These are phyloP conservation scores for Epichloe festucae DNA, from an alignment of 2,329 filamentous ascomycete genomes.

Conservation along the genomic window DNA sequence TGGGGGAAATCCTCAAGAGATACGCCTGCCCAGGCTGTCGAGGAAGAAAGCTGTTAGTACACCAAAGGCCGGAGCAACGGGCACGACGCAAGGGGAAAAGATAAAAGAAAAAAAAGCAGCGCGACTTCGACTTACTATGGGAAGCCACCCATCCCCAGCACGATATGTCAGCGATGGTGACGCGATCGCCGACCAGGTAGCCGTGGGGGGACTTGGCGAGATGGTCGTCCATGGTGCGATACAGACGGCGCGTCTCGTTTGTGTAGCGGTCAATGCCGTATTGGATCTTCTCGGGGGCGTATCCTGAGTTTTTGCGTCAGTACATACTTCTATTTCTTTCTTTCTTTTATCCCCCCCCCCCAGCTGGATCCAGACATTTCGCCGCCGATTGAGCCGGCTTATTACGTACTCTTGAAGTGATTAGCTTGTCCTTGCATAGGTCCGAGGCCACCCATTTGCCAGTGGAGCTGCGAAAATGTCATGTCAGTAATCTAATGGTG, in stretches of 20 bases:
- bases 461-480: constrained; percentile 36
- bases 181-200: constrained; percentile 53
- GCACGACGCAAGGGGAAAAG: not conserved
- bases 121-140: constrained; percentile 23
- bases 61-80: not conserved
- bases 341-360: too few relatives aligned
- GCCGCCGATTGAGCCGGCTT: not conserved
- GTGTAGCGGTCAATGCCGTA: constrained; percentile 74
- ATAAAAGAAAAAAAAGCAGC: not conserved
- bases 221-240: constrained; percentile 62
- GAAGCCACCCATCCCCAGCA: constrained; percentile 65
- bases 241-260: constrained; percentile 75
- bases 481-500: not conserved
- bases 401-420: constrained; percentile 54
- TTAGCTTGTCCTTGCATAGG: constrained; percentile 76
- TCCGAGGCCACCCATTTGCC: constrained; percentile 68
- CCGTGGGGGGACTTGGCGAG: constrained; percentile 43
- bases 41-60: not conserved
- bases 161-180: constrained; percentile 67
- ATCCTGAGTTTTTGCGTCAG: constrained; percentile 28
- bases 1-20: constrained; percentile 64
- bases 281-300: constrained; percentile 65
- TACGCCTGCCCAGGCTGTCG: constrained; percentile 22
- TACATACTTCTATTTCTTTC: not conserved
- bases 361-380: too few relatives aligned